Evolutionary conservation across 2,329 filamentous ascomycete species (phyloP), one percentile per base, ranked within the genome.

Genomic region (Alternaria brassicicola): DNA sequence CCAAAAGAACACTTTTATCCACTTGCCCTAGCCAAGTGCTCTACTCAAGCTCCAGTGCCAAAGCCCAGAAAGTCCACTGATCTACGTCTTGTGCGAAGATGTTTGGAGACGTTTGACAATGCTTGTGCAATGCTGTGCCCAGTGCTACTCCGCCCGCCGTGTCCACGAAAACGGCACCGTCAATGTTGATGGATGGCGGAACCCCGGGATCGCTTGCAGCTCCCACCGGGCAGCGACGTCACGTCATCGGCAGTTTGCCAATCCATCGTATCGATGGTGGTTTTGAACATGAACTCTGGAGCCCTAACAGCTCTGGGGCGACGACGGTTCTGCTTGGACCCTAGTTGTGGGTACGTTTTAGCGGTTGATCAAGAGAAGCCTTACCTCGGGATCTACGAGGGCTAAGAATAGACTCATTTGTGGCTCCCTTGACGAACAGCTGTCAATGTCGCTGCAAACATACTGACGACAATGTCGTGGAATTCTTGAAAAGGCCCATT

Each of bases 341-440:
- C 54, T 48, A 31, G 55, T 19, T 41, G 43, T 57, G 50, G 42
- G 28, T 36, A 45, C 21, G 19, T 15, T 15, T 21, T 55, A 58
- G 55, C 51, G 50, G 55, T 33, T 25, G 51, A 55, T 58, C 55
- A 25, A 30, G n/a, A 33, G 50, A 36, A 35, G 31, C 43, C 36
- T 43, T 31, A 31, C 52, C 25, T 26, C 55, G 51, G 47, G 51
- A 58, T 58, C 51, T 35, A 45, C 51, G 30, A 46, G 3, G 30
- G 38, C 51, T 50, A 58, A 49, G 50, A 53, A 55, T 23, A 55
- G 36, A 43, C 43, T 35, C 43, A 42, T 23, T 33, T 23, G 17
- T 17, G 36, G 25, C 15, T 21, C 13, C 13, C 36, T 41, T 28
- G 33, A 13, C n/a, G n/a, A 30, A 35, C 49, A 33, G 42, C 45